Base-by-base conservation (phyloP, 495 filamentous ascomycete genomes). In the Neurospora sublineolata region DNA sequence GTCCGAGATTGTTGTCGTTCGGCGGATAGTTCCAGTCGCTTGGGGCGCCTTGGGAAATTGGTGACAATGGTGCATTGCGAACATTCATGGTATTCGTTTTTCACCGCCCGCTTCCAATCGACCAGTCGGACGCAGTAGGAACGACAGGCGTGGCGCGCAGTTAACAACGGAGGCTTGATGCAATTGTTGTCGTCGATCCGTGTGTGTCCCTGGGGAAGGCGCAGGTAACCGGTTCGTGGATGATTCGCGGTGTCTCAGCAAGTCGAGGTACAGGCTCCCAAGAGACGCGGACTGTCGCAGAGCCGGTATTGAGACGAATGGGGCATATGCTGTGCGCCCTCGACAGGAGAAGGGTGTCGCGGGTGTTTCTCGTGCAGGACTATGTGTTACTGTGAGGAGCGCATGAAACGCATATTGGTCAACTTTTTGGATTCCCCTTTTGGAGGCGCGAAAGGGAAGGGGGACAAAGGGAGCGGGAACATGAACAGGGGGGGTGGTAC, bases 11-110 rank as follows among this genome's bases (percentile, higher is more conserved):
- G 74, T 84, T 85, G 67, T 85, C 82, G 75, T 76, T 75, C 58
- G 78, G 78, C 67, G 90, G 87, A 78, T 96, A 94, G 76, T 93
- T 94, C 93, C 93, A 97, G 81, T 97, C 93, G 82, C 90, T 96
- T 75, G 52, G 52, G 52, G 90, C 89, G 77, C 89, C 88, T 86
- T 87, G 74, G 79, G 93, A 94, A 79, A 92, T 89, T 78, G 93
- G 93, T 79, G 93, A 94, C 82, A 94, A 88, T 73, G 92, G 90
- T 78, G 83, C 83, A 85, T 85, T 84, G 77, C 83, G 83, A 72
- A 79, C 80, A 77, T 82, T 84, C 83, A 86, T 85, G 75, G 75
- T 82, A 73, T 77, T 76, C 74, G 72, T 60, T n/a, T n/a, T n/a
- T 60, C 52, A 60, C 23, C 52, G 52, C 52, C 52, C 52, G 52